Evolutionary conservation across 345 rosid species (phyloP), one percentile per base, ranked within the genome.

Genomic region (Camelina sativa): DNA sequence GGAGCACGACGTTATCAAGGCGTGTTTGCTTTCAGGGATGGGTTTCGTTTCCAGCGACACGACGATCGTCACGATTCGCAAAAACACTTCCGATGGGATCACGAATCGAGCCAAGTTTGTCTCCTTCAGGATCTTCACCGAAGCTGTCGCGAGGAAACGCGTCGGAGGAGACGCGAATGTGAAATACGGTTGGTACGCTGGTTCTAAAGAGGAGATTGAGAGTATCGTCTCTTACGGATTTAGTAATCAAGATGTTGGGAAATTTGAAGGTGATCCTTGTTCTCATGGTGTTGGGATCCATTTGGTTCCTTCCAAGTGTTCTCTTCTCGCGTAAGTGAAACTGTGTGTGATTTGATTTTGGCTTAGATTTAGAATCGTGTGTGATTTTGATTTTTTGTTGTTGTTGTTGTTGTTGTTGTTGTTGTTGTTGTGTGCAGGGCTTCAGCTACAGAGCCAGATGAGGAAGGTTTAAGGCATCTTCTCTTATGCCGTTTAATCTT

Each of bases 401-500:
- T 25, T 25, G 30, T 28, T 28, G 30, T 34, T 34, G n/a, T n/a
- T n/a, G n/a, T n/a, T n/a, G n/a, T n/a, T n/a, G n/a, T n/a, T n/a
- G n/a, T n/a, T n/a, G n/a, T n/a, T n/a, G 7, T 34, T 34, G 7
- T 34, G 7, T 34, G 37, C 65, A 78, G 81, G 57, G 77, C 77
- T 15, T 19, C 9, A 6, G 58, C 30, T 67, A 6, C 65, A 12
- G 67, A 47, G 11, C 57, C 67, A 20, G 96, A 88, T 66, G 62
- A 77, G 25, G 85, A 89, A 48, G 97, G 91, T 30, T 20, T 84
- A 32, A 82, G 87, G 59, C 85, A 95, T 86, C 62, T 92, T 70
- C 74, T 92, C 79, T 83, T 92, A 19, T 95, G 97, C 63, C 85
- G 91, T 20, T 73, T 92, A 5, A 81, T 92, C n/a, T 57, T 85